A percentile compares a stretch with the other conserved stretches of the same genome.
Evolutionary conservation across 2,329 filamentous ascomycete species (phyloP).

Genomic region (Cordyceps militaris): DNA sequence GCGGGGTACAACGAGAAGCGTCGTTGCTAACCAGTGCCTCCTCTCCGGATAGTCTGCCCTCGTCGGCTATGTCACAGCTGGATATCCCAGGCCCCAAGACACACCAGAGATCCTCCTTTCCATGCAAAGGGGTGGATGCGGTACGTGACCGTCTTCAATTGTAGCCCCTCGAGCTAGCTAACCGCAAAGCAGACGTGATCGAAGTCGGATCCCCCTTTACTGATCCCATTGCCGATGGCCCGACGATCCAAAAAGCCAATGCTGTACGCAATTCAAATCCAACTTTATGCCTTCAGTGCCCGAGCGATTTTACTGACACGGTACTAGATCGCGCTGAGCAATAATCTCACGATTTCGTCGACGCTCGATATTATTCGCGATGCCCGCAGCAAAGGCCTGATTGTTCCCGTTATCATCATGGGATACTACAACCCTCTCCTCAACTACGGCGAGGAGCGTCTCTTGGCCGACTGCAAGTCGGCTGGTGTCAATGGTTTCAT

Average conservation of each 20-base stretch:
- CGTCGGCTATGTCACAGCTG: constrained; percentile 93
- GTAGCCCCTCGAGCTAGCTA: neutral
- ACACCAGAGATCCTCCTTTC: constrained; percentile 79
- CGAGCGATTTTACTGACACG: neutral
- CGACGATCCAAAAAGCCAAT: constrained; percentile 93
- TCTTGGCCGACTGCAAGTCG: constrained; percentile 75
- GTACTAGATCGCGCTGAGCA: constrained; percentile 60
- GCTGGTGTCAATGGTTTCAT: constrained; percentile 95
- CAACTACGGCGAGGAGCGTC: constrained; percentile 85
- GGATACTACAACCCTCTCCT: constrained; percentile 97
- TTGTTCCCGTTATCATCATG: constrained; percentile 85
- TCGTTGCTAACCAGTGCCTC: constrained; percentile 17
- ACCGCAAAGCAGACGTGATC: constrained; percentile 60
- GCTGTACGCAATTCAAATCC: constrained; percentile 46
- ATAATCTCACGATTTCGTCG: constrained; percentile 76
- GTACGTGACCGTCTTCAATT: constrained; percentile 42
- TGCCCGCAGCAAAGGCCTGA: constrained; percentile 69
- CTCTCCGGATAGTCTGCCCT: constrained; percentile 59
- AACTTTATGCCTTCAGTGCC: neutral
- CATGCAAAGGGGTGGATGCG: constrained; percentile 87
- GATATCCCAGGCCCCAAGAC: constrained; percentile 75
- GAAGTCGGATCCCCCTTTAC: constrained; percentile 96
- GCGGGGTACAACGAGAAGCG: neutral
- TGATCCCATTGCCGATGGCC: constrained; percentile 95
- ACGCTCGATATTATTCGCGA: constrained; percentile 79